Evolutionary conservation across 1,284 basidiomycete genomes (phyloP), one percentile per base, ranked within the genome.

Genomic region (Neonothopanus nambi): DNA sequence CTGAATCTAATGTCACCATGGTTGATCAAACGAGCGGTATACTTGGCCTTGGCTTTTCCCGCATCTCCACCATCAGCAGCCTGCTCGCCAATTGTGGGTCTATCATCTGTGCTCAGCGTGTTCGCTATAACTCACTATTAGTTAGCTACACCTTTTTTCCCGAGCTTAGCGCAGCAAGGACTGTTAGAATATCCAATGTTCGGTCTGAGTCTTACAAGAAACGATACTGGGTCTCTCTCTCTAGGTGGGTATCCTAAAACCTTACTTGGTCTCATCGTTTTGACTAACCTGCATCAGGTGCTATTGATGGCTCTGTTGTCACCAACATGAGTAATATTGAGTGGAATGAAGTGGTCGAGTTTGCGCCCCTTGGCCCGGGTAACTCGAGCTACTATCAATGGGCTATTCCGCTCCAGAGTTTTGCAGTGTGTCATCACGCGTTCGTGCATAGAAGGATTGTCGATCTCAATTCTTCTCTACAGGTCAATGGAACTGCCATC

Each of bases 331-430:
- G 75, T 53, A 59, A 74, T 12, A 83, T 91, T 35, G 76, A 75
- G 43, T 91, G 89, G 89, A 85, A 85, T 58, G 77, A 81, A 48
- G 87, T 91, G 2, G 79, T 84, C 15, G 79, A 89, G 9, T 91
- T 91, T 63, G 74, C 82, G 24, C 89, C 89, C 2, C 72, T 87
- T 53, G 74, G 71, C 3, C 78, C 81, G 55, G 77, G 70, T 55
- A 85, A 83, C 59, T 65, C 73, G 13, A 86, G 84, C 59, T 95
- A 94, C 63, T 75, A 94, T 28, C 86, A 89, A 58, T 95, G 93
- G 93, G 79, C 84, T 0, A 79, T 93, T 47, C 80, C 81, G 5
- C 68, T 95, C 37, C 67, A 76, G 0, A 70, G 72, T 23, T 74
- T 93, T 46, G 75, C 79, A 30, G 85, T 93, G 59, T 50, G 76